Conservation (phyloP, 2,329 filamentous ascomycete genomes). For the Beauveria bassiana region DNA sequence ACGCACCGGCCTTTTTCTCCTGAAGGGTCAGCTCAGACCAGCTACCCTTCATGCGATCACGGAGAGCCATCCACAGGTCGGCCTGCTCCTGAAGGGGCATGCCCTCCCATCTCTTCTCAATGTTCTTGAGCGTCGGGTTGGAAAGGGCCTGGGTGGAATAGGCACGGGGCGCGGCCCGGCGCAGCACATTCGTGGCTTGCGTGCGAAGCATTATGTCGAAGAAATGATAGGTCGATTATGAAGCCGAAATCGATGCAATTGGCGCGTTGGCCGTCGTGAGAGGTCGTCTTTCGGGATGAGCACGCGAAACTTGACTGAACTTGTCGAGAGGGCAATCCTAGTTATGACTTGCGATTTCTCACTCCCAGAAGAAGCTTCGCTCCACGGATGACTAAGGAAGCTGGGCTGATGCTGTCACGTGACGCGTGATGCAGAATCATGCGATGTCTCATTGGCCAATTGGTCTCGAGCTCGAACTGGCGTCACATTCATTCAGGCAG, state of each 20-base stretch:
- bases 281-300: slow-evolving; percentile 16
- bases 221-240: slow-evolving; percentile 9
- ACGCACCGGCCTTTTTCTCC: slow-evolving; percentile 98
- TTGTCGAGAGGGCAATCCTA: slow-evolving; percentile 17
- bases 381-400: slow-evolving; percentile 17
- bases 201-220: slow-evolving; percentile 45
- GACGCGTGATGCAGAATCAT: slow-evolving; percentile 14
- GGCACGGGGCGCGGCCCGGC: slow-evolving; percentile 39
- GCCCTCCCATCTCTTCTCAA: slow-evolving; percentile 98
- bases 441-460: slow-evolving; percentile 15
- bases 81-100: slow-evolving; percentile 99
- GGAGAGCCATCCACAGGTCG: slow-evolving; percentile 95
- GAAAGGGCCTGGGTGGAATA: slow-evolving; percentile 85
- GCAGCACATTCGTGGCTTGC: slow-evolving; percentile 44
- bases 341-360: slow-evolving; percentile 20
- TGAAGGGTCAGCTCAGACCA: slow-evolving; percentile 92
- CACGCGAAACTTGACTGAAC: slow-evolving; percentile 14
- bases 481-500: background rate
- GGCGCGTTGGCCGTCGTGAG: slow-evolving; percentile 18
- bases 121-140: slow-evolving; percentile 94
- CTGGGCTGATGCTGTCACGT: slow-evolving; percentile 13
- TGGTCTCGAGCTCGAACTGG: background rate
- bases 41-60: slow-evolving; percentile 97
- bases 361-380: slow-evolving; percentile 18
- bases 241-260: slow-evolving; percentile 25